Evolutionary conservation across 2,329 filamentous ascomycete genomes (phyloP), one percentile per base, ranked within the genome.

Genomic region (Aspergillus hiratsukae): DNA sequence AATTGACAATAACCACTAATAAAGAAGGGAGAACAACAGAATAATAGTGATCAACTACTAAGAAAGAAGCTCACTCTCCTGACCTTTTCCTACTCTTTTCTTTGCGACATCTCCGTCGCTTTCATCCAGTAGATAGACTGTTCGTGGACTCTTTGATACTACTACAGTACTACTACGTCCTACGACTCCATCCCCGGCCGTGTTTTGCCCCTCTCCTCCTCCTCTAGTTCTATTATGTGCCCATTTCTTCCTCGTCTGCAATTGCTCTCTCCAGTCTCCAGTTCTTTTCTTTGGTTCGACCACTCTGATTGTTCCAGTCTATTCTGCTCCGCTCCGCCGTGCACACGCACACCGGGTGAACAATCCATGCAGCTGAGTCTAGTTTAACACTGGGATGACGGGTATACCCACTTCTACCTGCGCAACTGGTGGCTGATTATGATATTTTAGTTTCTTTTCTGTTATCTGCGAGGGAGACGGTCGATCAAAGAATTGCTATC

Each of bases 321-420:
- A 35, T 19, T 48, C 27, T 35, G 52, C 41, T 28, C 52, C 55
- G 41, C 56, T 49, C 55, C 49, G 53, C 55, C 57, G 54, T 48
- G 54, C 49, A 57, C 55, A 59, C 51, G 49, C 52, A 59, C 55
- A 29, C 28, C 27, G 6, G 6, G n/a, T 10, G 41, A 23, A 45
- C n/a, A 45, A n/a, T 23, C 41, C n/a, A 19, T 21, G 41, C n/a
- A 10, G 10, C 11, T 23, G n/a, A 45, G 41, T 45, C 41, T 45
- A 19, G 41, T 45, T n/a, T 3, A 45, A 14, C 19, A 23, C 41
- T 14, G 23, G 41, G 41, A 45, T 23, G 41, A 23, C 41, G 41
- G 41, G 19, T 45, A 45, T 45, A 45, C 31, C 31, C 31, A 37
- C 31, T 37, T 37, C 14, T 37, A 37, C 14, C 31, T 17, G 31